Base-by-base conservation (phyloP, 371 early-diverging fungal genomes). In the Rhizopus delemar region DNA sequence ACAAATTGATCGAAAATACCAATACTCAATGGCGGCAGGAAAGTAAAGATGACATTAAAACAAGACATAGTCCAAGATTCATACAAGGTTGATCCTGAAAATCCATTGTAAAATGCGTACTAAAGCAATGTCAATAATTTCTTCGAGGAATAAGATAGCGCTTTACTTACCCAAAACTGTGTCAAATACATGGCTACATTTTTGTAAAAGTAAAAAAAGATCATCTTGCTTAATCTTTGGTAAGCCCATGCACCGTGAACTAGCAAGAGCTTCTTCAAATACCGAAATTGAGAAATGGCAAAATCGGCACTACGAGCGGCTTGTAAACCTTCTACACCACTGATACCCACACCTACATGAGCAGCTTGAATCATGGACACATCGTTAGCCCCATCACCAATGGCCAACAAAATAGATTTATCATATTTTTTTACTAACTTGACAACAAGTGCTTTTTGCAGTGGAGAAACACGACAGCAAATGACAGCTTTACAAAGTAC, bases 371-470 rank as follows among this genome's bases (percentile, higher is more conserved):
- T 92, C 99, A 99, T 99, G 29, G 91, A 86, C 5, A 99, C 97
- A 73, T 99, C 99, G 70, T 99, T 99, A 39, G 98, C 98, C 49
- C 99, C 99, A 74, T 99, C 99, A 43, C 99, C 98, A 54, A 96
- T 95, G 43, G 90, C 97, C 59, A 92, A 86, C 52, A 88, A 70
- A 66, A 89, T 91, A 8, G 93, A 86, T 56, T 81, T 89, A 45
- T 75, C 79, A 46, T 87, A 82, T 13, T 89, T 83, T 65, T 92
- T 92, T 34, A 98, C 92, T 35, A 92, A 74, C 66, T 90, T 90
- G 32, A 95, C 94, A n/a, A 98, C 93, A 62, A 92, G 67, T 0
- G 95, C 94, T 80, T 98, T 98, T 68, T 97, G 95, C 22, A 92
- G 75, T 31, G 98, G 98, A 7, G 93, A 91, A 22, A 96, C 94